A percentile compares a stretch with the other conserved stretches of the same genome.
These are phyloP conservation scores for Apiospora marii DNA, from an alignment of 2,329 filamentous ascomycete species.

Conservation along the genomic window DNA sequence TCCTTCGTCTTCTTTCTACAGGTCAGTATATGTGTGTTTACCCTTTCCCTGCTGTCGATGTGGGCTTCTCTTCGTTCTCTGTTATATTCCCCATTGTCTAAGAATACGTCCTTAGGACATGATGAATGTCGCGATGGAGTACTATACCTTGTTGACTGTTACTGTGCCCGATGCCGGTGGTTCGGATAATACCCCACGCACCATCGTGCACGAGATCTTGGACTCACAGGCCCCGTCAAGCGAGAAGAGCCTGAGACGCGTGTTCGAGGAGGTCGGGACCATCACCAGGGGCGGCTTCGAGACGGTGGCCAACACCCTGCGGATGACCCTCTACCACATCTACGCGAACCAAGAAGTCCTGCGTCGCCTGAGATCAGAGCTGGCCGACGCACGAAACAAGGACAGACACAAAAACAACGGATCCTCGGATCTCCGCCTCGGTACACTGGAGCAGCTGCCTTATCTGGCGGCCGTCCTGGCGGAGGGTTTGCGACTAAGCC, in stretches of 20 bases:
- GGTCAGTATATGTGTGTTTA: no score
- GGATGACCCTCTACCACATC: neutral
- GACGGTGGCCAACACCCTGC: neutral
- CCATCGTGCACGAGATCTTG: neutral
- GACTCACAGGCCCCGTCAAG: neutral
- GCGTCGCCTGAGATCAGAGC: neutral
- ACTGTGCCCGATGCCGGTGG: no score
- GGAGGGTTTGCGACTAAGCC: conserved; percentile 58
- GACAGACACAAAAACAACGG: no score
- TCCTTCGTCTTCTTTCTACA: no score
- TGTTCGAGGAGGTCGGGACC: neutral
- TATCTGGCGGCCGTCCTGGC: conserved; percentile 60
- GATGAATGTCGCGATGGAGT: no score
- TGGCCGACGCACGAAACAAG: neutral
- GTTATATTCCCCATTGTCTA: no score
- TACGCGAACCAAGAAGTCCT: neutral
- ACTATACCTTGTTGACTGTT: no score
- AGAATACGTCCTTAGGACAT: no score
- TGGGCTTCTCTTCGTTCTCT: no score
- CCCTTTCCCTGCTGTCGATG: no score
- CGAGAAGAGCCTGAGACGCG: neutral
- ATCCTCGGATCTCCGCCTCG: neutral
- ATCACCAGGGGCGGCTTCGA: neutral
- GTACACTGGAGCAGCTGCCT: conserved; percentile 41
- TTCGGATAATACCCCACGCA: neutral